Base-by-base conservation (phyloP, 352 stramenopile genomes). In the Phytophthora brassicae region DNA sequence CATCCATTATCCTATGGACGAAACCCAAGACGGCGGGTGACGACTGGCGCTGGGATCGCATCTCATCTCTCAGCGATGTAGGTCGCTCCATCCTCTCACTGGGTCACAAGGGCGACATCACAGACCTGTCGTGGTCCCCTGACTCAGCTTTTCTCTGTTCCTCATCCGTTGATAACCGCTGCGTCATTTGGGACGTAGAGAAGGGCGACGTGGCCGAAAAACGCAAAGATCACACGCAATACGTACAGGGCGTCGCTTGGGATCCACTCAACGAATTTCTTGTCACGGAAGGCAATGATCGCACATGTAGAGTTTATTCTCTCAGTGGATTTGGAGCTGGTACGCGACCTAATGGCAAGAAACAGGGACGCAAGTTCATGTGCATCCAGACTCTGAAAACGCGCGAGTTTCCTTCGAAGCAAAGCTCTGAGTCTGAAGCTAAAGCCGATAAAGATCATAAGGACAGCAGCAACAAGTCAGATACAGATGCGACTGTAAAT, bases 211-310 rank as follows among this genome's bases (percentile, higher is more conserved):
- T 95, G 70, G 66, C 94, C 61, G 92, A 94, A 75, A 70, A 75
- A 28, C 68, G 90, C 75, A 85, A 92, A 48, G 95, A 99, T 71
- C 96, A 99, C 70, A 95, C 80, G 38, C 89, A 98, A 66, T 99
- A 97, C 73, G 94, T 99, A 43, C 96, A 99, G 72, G 96, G 96
- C 36, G 95, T 97, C n/a, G 79, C 90, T 2, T 98, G 94, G 79
- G 96, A 99, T 72, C 96, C 96, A 8, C 86, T 97, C 12, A 96
- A 92, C 19, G 88, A 98, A 36, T 98, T 96, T 47, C 72, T 99
- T 33, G 90, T 96, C 3, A 98, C 92, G 29, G 89, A 97, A 66
- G 91, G 93, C 42, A 97, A 97, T 61, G 96, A 99, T 79, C 88
- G 95, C 22, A 97, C 90, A 20, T 96, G 97, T 13, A 85, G 92